Evolutionary conservation across 2,329 filamentous ascomycete species (phyloP).

Genomic region (Arthrobotrys entomopaga): DNA sequence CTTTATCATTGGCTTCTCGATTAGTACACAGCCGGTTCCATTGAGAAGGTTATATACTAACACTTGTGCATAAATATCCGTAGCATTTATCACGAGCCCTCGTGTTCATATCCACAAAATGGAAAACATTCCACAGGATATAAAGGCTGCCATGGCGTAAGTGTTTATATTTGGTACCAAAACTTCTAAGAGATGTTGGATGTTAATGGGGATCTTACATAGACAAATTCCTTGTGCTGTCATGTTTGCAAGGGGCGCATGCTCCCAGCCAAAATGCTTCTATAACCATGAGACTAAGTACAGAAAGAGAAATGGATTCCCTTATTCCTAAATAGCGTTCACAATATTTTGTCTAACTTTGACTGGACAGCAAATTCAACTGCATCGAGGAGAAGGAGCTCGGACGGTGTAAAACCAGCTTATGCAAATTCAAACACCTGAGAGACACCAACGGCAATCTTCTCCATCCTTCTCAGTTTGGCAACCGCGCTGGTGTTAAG

Average conservation of each 20-base stretch:
- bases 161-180: background rate
- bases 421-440: background rate
- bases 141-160: conserved; percentile 37
- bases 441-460: background rate
- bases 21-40: no score
- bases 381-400: no score
- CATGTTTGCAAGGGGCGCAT: conserved; percentile 29
- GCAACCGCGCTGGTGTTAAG: no score
- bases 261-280: conserved; percentile 5
- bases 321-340: no score
- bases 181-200: background rate
- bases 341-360: no score
- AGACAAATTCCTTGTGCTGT: conserved; percentile 26
- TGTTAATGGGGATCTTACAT: background rate
- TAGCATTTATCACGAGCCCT: no score
- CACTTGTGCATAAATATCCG: no score
- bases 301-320: background rate
- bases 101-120: no score
- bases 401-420: no score
- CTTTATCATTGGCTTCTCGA: no score
- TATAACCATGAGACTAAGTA: conserved; percentile 20
- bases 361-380: no score
- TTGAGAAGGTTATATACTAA: no score
- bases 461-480: background rate
- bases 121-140: conserved; percentile 23